These are phyloP conservation scores for Beta lomatogona DNA, from an alignment of 179 eudicot species.

Conservation along the genomic window DNA sequence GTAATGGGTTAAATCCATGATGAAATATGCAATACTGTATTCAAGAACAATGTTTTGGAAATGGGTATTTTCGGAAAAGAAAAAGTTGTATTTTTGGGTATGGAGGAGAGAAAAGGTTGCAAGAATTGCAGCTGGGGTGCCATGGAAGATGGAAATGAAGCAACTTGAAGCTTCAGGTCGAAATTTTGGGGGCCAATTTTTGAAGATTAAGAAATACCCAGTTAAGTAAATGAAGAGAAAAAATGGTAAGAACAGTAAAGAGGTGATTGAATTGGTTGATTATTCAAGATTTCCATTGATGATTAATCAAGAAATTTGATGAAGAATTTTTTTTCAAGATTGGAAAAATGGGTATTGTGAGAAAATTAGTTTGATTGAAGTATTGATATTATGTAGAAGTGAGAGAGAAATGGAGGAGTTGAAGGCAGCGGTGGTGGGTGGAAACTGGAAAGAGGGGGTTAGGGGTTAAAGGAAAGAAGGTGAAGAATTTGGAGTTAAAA, in stretches of 20 bases:
- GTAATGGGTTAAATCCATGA: constrained; percentile 63
- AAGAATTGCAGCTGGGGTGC: constrained; percentile 66
- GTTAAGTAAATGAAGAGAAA: constrained; percentile 47
- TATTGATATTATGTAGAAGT: background rate
- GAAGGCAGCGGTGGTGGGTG: background rate
- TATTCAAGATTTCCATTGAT: constrained; percentile 1
- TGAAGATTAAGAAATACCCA: constrained; percentile 52
- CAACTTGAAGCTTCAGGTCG: constrained; percentile 79
- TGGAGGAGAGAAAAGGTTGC: constrained; percentile 46
- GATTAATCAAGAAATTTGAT: background rate
- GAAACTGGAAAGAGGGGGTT: background rate
- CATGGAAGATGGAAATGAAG: constrained; percentile 60
- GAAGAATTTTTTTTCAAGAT: background rate
- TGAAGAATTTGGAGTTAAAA: too few relatives aligned
- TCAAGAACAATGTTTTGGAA: constrained; percentile 54
- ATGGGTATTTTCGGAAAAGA: constrained; percentile 52
- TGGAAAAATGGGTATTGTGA: background rate
- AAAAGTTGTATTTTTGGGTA: constrained; percentile 19
- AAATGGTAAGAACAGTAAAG: constrained; percentile 33
- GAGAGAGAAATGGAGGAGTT: background rate
- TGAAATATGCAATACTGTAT: constrained; percentile 70
- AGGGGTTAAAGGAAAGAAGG: background rate
- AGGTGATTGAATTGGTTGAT: background rate
- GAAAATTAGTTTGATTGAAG: background rate
- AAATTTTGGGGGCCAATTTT: constrained; percentile 49